Evolutionary conservation across 371 early-diverging fungal genomes (phyloP).

Genomic region (Mortierella polycephala): DNA sequence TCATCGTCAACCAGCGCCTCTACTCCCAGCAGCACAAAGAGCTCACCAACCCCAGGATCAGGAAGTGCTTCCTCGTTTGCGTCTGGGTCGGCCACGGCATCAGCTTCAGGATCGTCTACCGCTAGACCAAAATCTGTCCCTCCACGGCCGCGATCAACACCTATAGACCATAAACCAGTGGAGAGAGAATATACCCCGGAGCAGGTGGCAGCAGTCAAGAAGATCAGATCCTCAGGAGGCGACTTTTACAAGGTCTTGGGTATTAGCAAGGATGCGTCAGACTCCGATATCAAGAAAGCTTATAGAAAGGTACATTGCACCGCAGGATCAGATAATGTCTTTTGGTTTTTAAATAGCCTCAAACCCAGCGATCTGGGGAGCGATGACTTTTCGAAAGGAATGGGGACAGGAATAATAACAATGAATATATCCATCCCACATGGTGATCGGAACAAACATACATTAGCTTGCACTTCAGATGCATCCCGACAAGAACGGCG

Average conservation of each 20-base stretch:
- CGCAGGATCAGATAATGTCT: too few relatives aligned
- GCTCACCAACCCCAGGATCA: slow-evolving; percentile 25
- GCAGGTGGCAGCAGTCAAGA: slow-evolving; percentile 83
- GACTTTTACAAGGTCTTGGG: slow-evolving; percentile 93
- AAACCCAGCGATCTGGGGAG: too few relatives aligned
- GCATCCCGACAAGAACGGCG: slow-evolving; percentile 98
- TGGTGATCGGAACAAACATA: too few relatives aligned
- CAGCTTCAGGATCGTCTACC: slow-evolving; percentile 15
- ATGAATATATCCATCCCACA: too few relatives aligned
- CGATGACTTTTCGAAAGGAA: neutral
- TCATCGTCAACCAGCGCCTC: slow-evolving; percentile 24
- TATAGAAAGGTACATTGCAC: slow-evolving; percentile 83
- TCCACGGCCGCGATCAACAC: slow-evolving; percentile 27
- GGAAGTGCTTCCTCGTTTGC: too few relatives aligned
- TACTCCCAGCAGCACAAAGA: slow-evolving; percentile 35
- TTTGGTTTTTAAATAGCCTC: too few relatives aligned
- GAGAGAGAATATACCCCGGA: slow-evolving; percentile 80
- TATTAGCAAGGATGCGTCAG: slow-evolving; percentile 81
- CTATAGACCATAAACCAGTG: slow-evolving; percentile 40
- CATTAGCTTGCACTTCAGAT: slow-evolving; percentile 91
- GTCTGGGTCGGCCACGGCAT: neutral
- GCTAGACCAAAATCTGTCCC: slow-evolving; percentile 29
- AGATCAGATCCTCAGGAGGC: slow-evolving; percentile 75
- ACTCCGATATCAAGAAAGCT: slow-evolving; percentile 94
- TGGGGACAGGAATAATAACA: too few relatives aligned